Evolutionary conservation across 306 rosid genomes (phyloP), one percentile per base, ranked within the genome.

Genomic region (Vigna unguiculata): DNA sequence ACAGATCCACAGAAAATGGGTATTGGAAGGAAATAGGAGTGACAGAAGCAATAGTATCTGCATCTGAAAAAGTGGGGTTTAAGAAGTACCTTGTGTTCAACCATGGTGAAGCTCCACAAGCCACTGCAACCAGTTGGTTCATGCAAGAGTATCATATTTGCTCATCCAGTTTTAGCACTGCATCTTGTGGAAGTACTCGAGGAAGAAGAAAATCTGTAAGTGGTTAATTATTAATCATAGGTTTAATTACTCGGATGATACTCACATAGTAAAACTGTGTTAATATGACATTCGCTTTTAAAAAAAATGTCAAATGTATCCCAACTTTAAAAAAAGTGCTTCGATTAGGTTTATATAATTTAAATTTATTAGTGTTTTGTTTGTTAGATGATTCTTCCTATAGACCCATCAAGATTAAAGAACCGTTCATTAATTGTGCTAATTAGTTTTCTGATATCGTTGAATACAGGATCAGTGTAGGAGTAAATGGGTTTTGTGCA

Each of bases 71-170:
- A 82, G 83, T 82, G 46, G 90, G 90, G 54, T 69, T 82, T 11
- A 87, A 87, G 78, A 84, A 87, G 68, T 77, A 70, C 64, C 71
- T 84, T 6, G 83, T 87, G n/a, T 87, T 82, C 83, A 55, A 15
- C 76, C 57, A 76, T 32, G 84, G 82, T 34, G 80, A 85, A 55
- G 71, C 80, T 19, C 82, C 77, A 38, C 65, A 45, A 11, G 88
- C 76, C 21, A 63, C 72, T 73, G 75, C 77, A 80, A 87, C 86
- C 30, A 75, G 7, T 53, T 87, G 91, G 91, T n/a, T 80, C 38
- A 87, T 87, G 88, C 85, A 87, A 46, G 86, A 87, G 40, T 87
- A 80, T 65, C 85, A 82, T 70, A 79, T 86, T 48, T 86, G 25
- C 78, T 60, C 81, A 34, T 17, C 69, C 25, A 41, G 67, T 19